Base-by-base conservation (phyloP, 148 eudicot species). In the Oxyria digyna region DNA sequence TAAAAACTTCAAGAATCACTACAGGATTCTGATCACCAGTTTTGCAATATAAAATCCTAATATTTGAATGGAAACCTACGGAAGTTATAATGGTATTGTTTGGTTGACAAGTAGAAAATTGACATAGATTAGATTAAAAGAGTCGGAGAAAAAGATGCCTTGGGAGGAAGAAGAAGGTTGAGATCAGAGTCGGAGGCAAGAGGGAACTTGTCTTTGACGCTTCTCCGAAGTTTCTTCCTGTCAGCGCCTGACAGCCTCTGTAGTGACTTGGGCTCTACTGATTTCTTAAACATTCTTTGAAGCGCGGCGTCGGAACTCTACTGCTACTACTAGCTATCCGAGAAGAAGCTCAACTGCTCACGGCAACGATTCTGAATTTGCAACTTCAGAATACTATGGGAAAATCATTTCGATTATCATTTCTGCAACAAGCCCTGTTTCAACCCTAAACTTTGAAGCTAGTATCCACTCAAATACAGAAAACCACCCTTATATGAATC, bases 241-340 rank as follows among this genome's bases (percentile, higher is more conserved):
- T 89, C 98, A 14, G 95, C 98, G 3, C 98, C 98, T 7, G 98
- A 93, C 72, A 93, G 68, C 46, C 98, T 74, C 73, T 93, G 96
- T 37, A 80, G 85, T 3, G 96, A 81, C 74, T 87, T 93, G 0
- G 83, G 87, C 69, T 93, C 98, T 37, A 79, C 78, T 6, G 82
- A 68, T 74, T 93, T 93, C 84, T 89, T 93, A 79, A 93, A 93
- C 98, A 93, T 92, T 20, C 67, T 76, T 4, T 9, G 29, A 17
- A 46, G 62, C 62, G 15, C 62, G 62, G 62, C 29, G 55, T 6
- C 24, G 4, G 55, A 6, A 49, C 0, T 49, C 3, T 3, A 1
- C 26, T 20, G 24, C 27, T 49, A 49, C 26, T 7, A n/a, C n/a
- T n/a, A n/a, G n/a, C n/a, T n/a, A n/a, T n/a, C n/a, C n/a, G n/a